Evolutionary conservation across 2,329 filamentous ascomycete genomes (phyloP), one percentile per base, ranked within the genome.

Genomic region (Monosporascus cannonballus): DNA sequence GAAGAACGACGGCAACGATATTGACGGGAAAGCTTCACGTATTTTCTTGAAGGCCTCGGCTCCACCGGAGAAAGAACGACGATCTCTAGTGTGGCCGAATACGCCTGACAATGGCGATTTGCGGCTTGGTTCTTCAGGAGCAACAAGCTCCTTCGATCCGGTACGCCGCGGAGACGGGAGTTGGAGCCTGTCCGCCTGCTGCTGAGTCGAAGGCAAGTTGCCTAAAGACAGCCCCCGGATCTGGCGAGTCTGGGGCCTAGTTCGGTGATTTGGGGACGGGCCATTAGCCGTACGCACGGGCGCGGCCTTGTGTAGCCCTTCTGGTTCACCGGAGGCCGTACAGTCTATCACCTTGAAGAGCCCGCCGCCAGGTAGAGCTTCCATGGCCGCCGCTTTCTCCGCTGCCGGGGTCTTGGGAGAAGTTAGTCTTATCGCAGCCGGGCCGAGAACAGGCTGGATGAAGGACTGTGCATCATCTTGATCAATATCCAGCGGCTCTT

Each of bases 381-480:
- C 75, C 71, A 84, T 71, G 1, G 77, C 81, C 6, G 77, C 77
- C 17, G 74, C 77, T 66, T 81, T 84, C 63, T 85, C 82, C 27
- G 75, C 73, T 4, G 79, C 80, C 6, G 81, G 78, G 0, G 80
- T 84, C 51, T 71, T 75, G 5, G 75, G 69, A 3, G 78, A 76
- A 14, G 79, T 79, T 39, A 84, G 69, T 47, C 80, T 76, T 4
- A 78, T 80, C 8, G 81, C 82, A 22, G 73, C 72, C 6, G 74
- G 73, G 63, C 80, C 84, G 56, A 86, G 76, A 24, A 80, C 74
- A 2, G 80, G 79, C 62, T 82, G 81, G 48, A 86, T 73, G 46
- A 84, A 74, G 7, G 80, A 81, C 58, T 82, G 79, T 4, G 78
- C 81, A 57, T 79, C 79, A 60, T 84, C 80, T 52, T 78, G 72